Percentiles rank a stretch among this genome's conserved stretches.
These are phyloP conservation scores for Diaporthe citri DNA, from an alignment of 2,329 filamentous ascomycete genomes.

Conservation along the genomic window DNA sequence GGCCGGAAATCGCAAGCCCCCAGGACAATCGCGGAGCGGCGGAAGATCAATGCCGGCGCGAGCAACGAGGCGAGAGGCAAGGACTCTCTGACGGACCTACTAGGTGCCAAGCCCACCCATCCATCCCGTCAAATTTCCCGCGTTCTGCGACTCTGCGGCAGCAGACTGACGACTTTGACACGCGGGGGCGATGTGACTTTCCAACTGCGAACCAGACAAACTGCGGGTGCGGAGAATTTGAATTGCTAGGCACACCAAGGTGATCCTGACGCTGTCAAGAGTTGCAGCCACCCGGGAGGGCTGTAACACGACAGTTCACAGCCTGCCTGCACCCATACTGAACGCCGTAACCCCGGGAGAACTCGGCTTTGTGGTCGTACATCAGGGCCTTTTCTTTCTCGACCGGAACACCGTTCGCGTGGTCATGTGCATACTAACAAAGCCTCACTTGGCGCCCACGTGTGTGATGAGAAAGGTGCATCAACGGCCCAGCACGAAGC, in stretches of 20 bases:
- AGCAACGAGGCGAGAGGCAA: not conserved
- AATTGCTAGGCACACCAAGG: not conserved
- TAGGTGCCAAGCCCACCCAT: not conserved
- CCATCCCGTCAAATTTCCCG: slow-evolving; percentile 1
- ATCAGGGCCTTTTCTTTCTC: not conserved
- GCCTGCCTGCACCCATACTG: not conserved
- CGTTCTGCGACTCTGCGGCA: slow-evolving; percentile 8
- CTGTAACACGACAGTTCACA: slow-evolving; percentile 12
- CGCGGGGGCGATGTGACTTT: slow-evolving; percentile 10
- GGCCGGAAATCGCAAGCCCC: not conserved
- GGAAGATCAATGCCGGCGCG: not conserved
- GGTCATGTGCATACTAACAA: not conserved
- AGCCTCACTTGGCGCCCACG: too few relatives aligned
- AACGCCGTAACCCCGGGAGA: not conserved
- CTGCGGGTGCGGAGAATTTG: slow-evolving; percentile 3
- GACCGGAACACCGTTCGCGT: not conserved
- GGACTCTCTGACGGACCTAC: not conserved
- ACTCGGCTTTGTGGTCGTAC: not conserved
- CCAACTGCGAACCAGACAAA: not conserved
- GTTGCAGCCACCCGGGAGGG: slow-evolving; percentile 1
- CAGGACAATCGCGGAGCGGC: not conserved
- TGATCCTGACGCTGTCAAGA: slow-evolving; percentile 11
- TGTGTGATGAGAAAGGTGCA: not conserved
- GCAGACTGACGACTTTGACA: not conserved
- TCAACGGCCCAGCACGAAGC: not conserved